phyloP scores from a whole-genome alignment of 345 rosid genomes.

The Angophora floribunda region DNA sequence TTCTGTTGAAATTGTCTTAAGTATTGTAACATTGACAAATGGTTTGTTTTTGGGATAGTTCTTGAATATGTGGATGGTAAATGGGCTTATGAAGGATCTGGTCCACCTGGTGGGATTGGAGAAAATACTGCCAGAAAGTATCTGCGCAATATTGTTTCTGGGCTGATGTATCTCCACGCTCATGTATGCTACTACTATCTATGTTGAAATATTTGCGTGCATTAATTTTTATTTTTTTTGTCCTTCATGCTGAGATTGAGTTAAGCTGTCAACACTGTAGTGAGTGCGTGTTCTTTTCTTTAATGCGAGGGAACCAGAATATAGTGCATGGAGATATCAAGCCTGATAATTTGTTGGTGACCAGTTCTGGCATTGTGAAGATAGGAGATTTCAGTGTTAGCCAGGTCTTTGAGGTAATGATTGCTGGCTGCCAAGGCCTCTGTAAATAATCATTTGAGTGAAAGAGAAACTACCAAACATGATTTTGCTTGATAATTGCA shows the following conservation, averaged over 20 bases:
- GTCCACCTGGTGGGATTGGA: conserved; percentile 49
- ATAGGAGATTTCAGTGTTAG: conserved; percentile 98
- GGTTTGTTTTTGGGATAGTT: conserved; percentile 30
- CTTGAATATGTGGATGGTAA: conserved; percentile 94
- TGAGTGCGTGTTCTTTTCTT: not conserved
- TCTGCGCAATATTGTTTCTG: conserved; percentile 76
- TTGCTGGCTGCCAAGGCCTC: not conserved
- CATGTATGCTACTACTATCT: conserved; percentile 49
- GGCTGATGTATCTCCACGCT: conserved; percentile 88
- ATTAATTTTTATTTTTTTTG: not conserved
- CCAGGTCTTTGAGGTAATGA: conserved; percentile 88
- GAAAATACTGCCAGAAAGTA: conserved; percentile 83
- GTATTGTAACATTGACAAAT: not conserved
- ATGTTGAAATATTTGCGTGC: not conserved
- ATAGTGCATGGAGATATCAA: conserved; percentile 96
- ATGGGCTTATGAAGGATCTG: conserved; percentile 62
- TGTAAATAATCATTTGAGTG: not conserved
- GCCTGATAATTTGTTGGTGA: conserved; percentile 94
- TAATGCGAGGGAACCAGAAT: conserved; percentile 35
- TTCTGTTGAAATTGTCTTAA: not conserved
- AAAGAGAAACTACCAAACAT: not conserved
- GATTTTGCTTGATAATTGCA: not conserved
- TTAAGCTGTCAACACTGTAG: not conserved
- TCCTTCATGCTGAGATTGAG: not conserved
- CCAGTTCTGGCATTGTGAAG: conserved; percentile 68